Percentiles rank a stretch among this genome's conserved stretches.
Evolutionary conservation across 108 stramenopile genomes (phyloP).

Genomic region (Skeletonema potamos): DNA sequence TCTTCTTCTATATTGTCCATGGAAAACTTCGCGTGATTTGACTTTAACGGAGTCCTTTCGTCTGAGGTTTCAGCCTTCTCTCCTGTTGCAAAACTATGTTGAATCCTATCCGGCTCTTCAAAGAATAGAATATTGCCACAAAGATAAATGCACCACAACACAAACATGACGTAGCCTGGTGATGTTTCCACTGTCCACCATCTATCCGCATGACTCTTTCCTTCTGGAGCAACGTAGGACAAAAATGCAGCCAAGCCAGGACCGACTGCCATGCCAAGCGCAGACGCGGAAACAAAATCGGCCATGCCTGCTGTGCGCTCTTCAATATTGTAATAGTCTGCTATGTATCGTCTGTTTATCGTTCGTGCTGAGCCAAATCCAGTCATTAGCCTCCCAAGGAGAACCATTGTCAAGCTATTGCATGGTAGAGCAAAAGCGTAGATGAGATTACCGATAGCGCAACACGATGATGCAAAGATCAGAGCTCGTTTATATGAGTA

Average conservation of each 20-base stretch:
- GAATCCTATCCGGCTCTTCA: constrained; percentile 66
- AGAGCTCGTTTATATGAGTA: constrained; percentile 82
- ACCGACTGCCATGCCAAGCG: constrained; percentile 88
- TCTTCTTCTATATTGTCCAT: neutral
- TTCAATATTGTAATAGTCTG: constrained; percentile 73
- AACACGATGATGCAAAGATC: constrained; percentile 72
- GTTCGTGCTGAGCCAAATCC: constrained; percentile 88
- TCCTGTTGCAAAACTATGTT: neutral
- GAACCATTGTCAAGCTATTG: constrained; percentile 74
- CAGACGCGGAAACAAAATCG: constrained; percentile 83
- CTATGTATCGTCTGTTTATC: constrained; percentile 88
- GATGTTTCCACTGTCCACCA: constrained; percentile 70
- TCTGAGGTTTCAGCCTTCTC: constrained; percentile 1
- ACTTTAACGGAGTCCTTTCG: neutral
- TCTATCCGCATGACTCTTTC: constrained; percentile 1
- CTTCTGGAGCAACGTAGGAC: constrained; percentile 35
- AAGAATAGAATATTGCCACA: constrained; percentile 57
- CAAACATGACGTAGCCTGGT: constrained; percentile 80
- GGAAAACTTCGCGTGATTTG: neutral
- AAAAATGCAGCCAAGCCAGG: constrained; percentile 77
- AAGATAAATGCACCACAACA: constrained; percentile 66
- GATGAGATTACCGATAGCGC: constrained; percentile 79
- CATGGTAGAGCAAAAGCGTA: constrained; percentile 84
- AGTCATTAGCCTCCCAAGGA: constrained; percentile 83
- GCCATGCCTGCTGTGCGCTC: constrained; percentile 84